A percentile compares a stretch with the other conserved stretches of the same genome.
phyloP scores from a whole-genome alignment of 2,329 filamentous ascomycete genomes.

The Huntiella moniliformis region DNA sequence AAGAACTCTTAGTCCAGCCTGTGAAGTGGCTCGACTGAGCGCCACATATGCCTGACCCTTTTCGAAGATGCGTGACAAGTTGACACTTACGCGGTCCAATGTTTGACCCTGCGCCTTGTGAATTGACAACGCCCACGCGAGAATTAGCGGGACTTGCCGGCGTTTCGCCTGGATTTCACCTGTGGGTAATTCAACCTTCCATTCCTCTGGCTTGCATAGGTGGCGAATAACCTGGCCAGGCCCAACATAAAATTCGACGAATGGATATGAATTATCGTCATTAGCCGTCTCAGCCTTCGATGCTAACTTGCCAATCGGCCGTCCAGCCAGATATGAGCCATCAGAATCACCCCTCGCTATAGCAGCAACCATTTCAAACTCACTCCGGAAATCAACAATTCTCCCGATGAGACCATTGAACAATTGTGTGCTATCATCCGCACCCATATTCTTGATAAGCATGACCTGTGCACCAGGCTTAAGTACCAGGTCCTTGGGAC shows the following conservation, averaged over 20 bases:
- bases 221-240: slow-evolving; percentile 31
- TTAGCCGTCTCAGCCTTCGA: slow-evolving; percentile 25
- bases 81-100: slow-evolving; percentile 80
- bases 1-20: slow-evolving; percentile 71
- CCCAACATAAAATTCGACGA: slow-evolving; percentile 63
- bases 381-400: slow-evolving; percentile 56
- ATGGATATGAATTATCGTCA: slow-evolving; percentile 47
- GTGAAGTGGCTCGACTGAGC: slow-evolving; percentile 75
- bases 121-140: slow-evolving; percentile 93
- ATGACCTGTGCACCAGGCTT: slow-evolving; percentile 94
- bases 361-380: slow-evolving; percentile 22
- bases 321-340: slow-evolving; percentile 26
- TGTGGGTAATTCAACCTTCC: slow-evolving; percentile 94
- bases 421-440: slow-evolving; percentile 59
- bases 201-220: slow-evolving; percentile 53
- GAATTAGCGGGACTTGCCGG: slow-evolving; percentile 65
- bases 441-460: slow-evolving; percentile 72
- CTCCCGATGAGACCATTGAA: slow-evolving; percentile 90
- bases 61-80: slow-evolving; percentile 81
- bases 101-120: slow-evolving; percentile 97
- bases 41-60: slow-evolving; percentile 97
- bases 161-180: slow-evolving; percentile 85
- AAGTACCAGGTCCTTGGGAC: slow-evolving; percentile 57
- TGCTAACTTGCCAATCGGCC: slow-evolving; percentile 38
- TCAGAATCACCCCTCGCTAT: slow-evolving; percentile 18